Evolutionary conservation across 176 grass and related monocot genomes (phyloP).

Genomic region (Triticum urartu): DNA sequence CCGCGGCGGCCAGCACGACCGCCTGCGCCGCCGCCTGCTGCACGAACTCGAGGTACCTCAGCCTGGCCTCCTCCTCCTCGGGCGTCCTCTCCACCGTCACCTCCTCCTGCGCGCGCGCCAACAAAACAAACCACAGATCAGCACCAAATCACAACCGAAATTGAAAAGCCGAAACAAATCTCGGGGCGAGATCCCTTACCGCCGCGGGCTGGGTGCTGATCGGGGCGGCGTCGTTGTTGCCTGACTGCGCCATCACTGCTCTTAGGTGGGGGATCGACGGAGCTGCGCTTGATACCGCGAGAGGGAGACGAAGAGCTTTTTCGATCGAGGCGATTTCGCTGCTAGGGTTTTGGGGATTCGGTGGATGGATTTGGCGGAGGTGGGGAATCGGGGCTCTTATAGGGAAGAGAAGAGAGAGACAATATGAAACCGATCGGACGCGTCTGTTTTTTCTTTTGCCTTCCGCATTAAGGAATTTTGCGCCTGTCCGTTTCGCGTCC

Average conservation of each 20-base stretch:
- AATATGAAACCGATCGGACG: background rate
- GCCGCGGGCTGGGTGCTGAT: slow-evolving; percentile 20
- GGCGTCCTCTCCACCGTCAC: slow-evolving; percentile 45
- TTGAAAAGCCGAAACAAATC: no score
- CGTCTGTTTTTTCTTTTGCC: background rate
- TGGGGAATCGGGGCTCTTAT: slow-evolving; percentile 9
- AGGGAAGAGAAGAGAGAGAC: background rate
- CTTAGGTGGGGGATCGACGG: background rate
- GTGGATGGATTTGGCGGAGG: background rate
- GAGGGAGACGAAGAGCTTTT: background rate
- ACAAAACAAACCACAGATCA: background rate
- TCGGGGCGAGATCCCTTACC: slow-evolving; percentile 1
- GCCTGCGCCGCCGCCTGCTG: slow-evolving; percentile 68
- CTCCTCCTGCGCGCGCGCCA: slow-evolving; percentile 19
- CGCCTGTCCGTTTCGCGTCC: background rate
- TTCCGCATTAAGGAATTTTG: slow-evolving; percentile 28
- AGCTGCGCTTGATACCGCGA: background rate
- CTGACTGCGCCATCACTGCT: slow-evolving; percentile 21
- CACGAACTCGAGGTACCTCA: slow-evolving; percentile 81
- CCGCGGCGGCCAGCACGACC: slow-evolving; percentile 50
- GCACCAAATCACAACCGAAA: background rate
- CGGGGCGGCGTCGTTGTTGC: slow-evolving; percentile 15
- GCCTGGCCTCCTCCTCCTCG: slow-evolving; percentile 57
- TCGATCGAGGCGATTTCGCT: background rate
- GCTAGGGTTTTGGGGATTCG: slow-evolving; percentile 8